Evolutionary conservation across 768 basidiomycete genomes (phyloP).

Genomic region (Xerocomus spinulosus): DNA sequence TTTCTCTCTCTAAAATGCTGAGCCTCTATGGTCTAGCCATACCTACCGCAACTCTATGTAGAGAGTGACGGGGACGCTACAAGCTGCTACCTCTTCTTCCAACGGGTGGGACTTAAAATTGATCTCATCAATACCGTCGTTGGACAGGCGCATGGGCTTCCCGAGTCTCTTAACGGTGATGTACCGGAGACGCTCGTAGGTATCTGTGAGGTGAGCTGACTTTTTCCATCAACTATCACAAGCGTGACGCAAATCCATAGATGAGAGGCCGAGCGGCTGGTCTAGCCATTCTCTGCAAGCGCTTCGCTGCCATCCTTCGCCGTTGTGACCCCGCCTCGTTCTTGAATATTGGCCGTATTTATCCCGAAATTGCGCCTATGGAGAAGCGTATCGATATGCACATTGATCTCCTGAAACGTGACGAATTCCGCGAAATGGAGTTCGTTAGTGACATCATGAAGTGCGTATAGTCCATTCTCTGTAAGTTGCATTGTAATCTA

Average conservation of each 20-base stretch:
- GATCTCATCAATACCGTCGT: slow-evolving; percentile 82
- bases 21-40: slow-evolving; percentile 50
- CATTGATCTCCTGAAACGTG: slow-evolving; percentile 73
- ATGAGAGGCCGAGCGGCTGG: slow-evolving; percentile 81
- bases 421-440: slow-evolving; percentile 92
- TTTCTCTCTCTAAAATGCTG: neutral
- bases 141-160: slow-evolving; percentile 77
- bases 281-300: slow-evolving; percentile 79
- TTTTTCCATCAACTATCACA: neutral
- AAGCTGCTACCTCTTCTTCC: slow-evolving; percentile 89
- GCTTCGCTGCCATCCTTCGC: slow-evolving; percentile 81
- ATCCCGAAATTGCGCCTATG: slow-evolving; percentile 78
- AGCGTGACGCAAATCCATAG: slow-evolving; percentile 32
- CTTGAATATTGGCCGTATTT: slow-evolving; percentile 78
- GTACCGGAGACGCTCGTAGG: slow-evolving; percentile 88
- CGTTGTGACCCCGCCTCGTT: slow-evolving; percentile 82
- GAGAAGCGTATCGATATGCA: slow-evolving; percentile 94
- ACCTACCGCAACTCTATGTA: slow-evolving; percentile 85
- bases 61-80: slow-evolving; percentile 89
- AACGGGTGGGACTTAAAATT: slow-evolving; percentile 78
- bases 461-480: slow-evolving; percentile 46
- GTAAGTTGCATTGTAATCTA: neutral
- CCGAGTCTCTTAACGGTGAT: slow-evolving; percentile 76
- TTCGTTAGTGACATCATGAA: slow-evolving; percentile 87
- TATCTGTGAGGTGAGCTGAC: slow-evolving; percentile 74